phyloP scores from a whole-genome alignment of 345 rosid genomes.

The Rhodamnia rubescens region DNA sequence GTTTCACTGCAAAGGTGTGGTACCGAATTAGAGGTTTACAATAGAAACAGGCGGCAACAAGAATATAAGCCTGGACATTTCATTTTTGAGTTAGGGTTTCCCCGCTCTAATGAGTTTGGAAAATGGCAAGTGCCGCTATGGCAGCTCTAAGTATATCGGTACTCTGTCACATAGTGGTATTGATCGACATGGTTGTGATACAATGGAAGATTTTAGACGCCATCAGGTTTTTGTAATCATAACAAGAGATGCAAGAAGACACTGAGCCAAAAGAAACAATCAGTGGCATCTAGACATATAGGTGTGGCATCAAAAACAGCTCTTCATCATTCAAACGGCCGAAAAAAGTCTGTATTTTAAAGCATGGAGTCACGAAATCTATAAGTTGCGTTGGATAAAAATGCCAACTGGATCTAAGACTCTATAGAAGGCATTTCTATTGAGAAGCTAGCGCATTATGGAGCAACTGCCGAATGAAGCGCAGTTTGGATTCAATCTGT shows the following conservation, averaged over 20 bases:
- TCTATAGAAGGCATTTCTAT: not conserved
- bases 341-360: not conserved
- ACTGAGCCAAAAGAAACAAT: not conserved
- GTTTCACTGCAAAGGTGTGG: not conserved
- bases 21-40: not conserved
- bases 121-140: not conserved
- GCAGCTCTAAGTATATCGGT: not conserved
- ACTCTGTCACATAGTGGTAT: not conserved
- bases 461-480: not conserved
- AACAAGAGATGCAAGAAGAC: not conserved
- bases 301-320: not conserved
- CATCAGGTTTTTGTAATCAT: not conserved
- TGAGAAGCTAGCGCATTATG: not conserved
- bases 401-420: not conserved
- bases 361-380: not conserved
- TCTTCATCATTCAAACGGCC: not conserved
- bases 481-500: not conserved
- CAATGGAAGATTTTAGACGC: not conserved
- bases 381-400: not conserved
- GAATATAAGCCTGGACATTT: not conserved
- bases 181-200: not conserved
- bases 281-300: not conserved
- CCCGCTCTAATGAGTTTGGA: not conserved
- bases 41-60: not conserved
- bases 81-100: not conserved